Conservation (phyloP, 2,329 filamentous ascomycete genomes). For the Aspergillus fumigatus region DNA sequence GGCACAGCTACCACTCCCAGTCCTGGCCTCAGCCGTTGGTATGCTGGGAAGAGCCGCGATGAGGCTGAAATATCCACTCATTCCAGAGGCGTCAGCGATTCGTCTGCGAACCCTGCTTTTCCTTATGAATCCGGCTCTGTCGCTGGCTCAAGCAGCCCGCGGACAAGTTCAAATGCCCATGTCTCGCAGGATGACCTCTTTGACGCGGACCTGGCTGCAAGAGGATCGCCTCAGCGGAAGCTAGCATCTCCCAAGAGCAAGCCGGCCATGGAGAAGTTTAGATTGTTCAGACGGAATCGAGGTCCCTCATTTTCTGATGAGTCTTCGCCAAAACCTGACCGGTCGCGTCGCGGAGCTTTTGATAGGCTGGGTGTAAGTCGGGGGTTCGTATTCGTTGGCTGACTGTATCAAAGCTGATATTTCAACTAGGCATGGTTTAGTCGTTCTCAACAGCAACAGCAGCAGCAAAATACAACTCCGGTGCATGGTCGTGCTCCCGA, state of each 20-base stretch:
- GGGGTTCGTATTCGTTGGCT: background rate
- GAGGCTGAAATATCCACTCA: background rate
- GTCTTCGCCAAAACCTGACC: constrained; percentile 11
- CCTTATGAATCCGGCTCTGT: background rate
- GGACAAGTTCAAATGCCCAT: background rate
- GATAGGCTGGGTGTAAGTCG: constrained; percentile 14
- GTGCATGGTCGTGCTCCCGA: background rate
- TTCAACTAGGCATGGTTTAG: constrained; percentile 15
- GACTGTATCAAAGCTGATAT: background rate
- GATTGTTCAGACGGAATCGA: constrained; percentile 23
- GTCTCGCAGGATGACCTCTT: background rate
- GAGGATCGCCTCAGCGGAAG: constrained; percentile 3
- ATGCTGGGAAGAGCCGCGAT: background rate
- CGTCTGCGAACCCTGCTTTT: background rate
- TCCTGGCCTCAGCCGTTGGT: background rate
- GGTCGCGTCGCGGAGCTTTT: constrained; percentile 12
- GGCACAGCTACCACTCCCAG: background rate
- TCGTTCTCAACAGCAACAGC: constrained; percentile 5
- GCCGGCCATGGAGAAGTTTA: constrained; percentile 25
- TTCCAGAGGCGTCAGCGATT: background rate
- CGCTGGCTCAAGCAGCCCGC: background rate
- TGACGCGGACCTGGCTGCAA: background rate
- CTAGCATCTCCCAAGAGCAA: constrained; percentile 12
- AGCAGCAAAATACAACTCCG: background rate
- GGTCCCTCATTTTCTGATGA: constrained; percentile 23